Evolutionary conservation across 2,329 filamentous ascomycete genomes (phyloP).

Genomic region (Trichoderma atroviride): DNA sequence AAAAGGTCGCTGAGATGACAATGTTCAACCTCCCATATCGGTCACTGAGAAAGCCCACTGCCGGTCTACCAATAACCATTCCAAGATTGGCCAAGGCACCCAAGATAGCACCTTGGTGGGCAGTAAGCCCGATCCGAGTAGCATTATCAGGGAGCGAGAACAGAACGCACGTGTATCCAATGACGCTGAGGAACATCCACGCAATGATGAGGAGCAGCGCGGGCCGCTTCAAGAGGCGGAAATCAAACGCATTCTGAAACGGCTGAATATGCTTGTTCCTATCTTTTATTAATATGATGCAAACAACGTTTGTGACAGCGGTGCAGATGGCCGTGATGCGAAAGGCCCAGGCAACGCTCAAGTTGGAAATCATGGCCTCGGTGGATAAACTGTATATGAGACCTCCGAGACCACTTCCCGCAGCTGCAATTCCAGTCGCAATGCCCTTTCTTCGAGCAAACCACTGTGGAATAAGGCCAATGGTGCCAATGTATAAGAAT

Average conservation of each 20-base stretch:
- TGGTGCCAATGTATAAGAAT: conserved; percentile 58
- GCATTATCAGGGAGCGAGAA: conserved; percentile 68
- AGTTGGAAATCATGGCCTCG: conserved; percentile 54
- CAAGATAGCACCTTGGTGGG: conserved; percentile 63
- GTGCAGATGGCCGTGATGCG: conserved; percentile 52
- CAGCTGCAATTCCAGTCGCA: conserved; percentile 59
- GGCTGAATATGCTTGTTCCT: conserved; percentile 20
- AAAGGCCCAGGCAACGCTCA: conserved; percentile 60
- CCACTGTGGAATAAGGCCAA: conserved; percentile 63
- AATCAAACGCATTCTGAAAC: conserved; percentile 26
- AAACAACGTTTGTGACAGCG: conserved; percentile 57
- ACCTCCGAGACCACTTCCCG: conserved; percentile 51
- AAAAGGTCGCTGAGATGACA: conserved; percentile 53
- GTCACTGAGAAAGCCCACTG: conserved; percentile 66
- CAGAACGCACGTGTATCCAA: conserved; percentile 66
- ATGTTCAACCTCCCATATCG: conserved; percentile 64
- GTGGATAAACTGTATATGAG: conserved; percentile 33
- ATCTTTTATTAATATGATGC: conserved; percentile 62
- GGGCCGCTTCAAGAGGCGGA: conserved; percentile 39
- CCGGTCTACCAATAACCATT: conserved; percentile 59
- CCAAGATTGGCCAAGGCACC: conserved; percentile 66
- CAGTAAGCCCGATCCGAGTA: conserved; percentile 57
- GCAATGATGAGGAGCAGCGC: conserved; percentile 61
- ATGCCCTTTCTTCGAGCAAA: conserved; percentile 58
- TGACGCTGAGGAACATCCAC: conserved; percentile 63